Evolutionary conservation across 352 stramenopile genomes (phyloP), one percentile per base, ranked within the genome.

Genomic region (Ophiocytium majus): DNA sequence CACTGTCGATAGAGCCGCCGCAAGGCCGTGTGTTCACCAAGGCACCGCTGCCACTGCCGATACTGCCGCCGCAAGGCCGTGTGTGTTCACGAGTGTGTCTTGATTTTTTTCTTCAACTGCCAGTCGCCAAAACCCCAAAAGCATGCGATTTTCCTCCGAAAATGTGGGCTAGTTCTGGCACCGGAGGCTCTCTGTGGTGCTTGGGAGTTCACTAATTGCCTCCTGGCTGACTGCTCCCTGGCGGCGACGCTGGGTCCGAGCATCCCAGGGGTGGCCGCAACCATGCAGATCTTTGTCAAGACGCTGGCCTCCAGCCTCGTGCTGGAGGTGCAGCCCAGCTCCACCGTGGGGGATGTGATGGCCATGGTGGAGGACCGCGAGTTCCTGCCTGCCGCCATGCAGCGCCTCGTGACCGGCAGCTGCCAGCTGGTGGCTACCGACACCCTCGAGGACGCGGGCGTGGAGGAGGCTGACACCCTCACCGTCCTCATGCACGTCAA

Each of bases 261-360:
- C 93, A 96, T 96, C 93, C 93, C 95, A 93, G 93, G 92, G 92
- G 90, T 92, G 35, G 5, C 5, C 5, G 43, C 84, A 89, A 90
- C 87, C 91, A 96, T 96, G 93, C 93, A 96, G 92, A 94, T 96
- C 89, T 96, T 96, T 90, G 93, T 96, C 86, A 92, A 96, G 87
- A 95, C 93, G 86, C 92, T 96, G 89, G 93, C 92, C 85, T 91
- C 91, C 64, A 85, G 79, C 76, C 84, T 85, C 81, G 50, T 82
- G 17, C 50, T 88, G 80, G 81, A 88, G 71, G 84, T 88, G 50
- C 57, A 71, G 50, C 84, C 84, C 80, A 50, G 80, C 76, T 86
- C 79, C 50, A 82, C 84, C 50, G 71, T 88, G n/a, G 91, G 90
- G 36, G 94, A 91, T 85, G 92, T 96, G 82, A 93, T 92, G 89